Percentiles rank a stretch among this genome's conserved stretches.
These are phyloP conservation scores for Eucommia ulmoides DNA, from an alignment of 257 asterid species.

Conservation along the genomic window DNA sequence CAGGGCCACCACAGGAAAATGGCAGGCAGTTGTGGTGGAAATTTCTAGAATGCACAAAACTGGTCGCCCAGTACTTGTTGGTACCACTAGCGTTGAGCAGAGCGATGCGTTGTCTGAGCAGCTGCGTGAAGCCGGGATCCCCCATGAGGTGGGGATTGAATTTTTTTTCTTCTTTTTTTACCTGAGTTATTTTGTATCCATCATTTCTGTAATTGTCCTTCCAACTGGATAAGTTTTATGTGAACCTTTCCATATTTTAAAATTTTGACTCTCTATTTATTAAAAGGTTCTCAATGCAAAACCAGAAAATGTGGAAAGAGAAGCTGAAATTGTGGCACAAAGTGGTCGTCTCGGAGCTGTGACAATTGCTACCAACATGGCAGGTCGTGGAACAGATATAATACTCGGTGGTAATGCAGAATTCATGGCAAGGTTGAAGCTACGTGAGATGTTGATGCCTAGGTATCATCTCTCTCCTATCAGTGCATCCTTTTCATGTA, in stretches of 20 bases:
- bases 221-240: too few species aligned
- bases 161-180: too few species aligned
- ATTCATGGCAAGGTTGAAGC: constrained; percentile 93
- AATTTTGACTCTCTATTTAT: too few species aligned
- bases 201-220: too few species aligned
- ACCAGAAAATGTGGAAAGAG: constrained; percentile 99
- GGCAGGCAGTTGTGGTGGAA: constrained; percentile 96
- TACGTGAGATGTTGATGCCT: constrained; percentile 99
- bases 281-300: constrained; percentile 91
- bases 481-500: too few species aligned
- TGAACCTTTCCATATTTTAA: too few species aligned
- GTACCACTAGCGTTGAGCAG: constrained; percentile 99
- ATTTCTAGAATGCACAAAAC: constrained; percentile 94
- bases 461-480: constrained; percentile 51
- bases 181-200: too few species aligned
- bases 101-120: constrained; percentile 83
- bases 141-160: constrained; percentile 61
- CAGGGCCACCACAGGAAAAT: constrained; percentile 79
- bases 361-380: constrained; percentile 99
- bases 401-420: constrained; percentile 99
- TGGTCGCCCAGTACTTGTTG: constrained; percentile 96
- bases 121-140: constrained; percentile 78
- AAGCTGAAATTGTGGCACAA: constrained; percentile 99
- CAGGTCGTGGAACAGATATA: constrained; percentile 99
- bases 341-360: constrained; percentile 99